Evolutionary conservation across 345 rosid species (phyloP).

Genomic region (Abelmoschus esculentus): DNA sequence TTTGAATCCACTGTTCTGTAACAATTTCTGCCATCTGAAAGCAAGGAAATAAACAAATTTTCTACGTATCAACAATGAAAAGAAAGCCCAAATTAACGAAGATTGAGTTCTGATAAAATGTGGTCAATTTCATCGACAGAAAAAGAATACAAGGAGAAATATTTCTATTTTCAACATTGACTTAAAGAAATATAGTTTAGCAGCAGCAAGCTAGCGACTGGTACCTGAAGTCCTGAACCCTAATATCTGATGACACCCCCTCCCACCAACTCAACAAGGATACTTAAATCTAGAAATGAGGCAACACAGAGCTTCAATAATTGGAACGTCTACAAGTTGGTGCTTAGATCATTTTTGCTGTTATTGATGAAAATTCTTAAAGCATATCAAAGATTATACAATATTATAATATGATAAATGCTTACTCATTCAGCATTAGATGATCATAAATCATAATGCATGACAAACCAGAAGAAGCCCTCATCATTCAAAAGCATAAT

Average conservation of each 20-base stretch:
- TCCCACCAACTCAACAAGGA: neutral
- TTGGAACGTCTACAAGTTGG: neutral
- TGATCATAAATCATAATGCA: neutral
- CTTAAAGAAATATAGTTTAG: neutral
- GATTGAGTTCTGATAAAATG: neutral
- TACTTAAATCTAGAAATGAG: neutral
- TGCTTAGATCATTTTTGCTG: neutral
- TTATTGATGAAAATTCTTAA: neutral
- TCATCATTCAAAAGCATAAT: neutral
- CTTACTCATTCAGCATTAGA: neutral
- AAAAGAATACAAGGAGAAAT: neutral
- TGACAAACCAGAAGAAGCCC: neutral
- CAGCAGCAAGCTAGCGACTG: neutral
- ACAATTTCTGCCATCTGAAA: constrained; percentile 50
- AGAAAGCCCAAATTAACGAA: neutral
- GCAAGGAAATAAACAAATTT: neutral
- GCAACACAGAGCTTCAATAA: neutral
- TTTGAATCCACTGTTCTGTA: constrained; percentile 61
- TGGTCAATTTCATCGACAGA: neutral
- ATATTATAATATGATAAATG: neutral
- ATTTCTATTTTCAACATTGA: neutral
- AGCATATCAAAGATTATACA: neutral
- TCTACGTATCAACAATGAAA: neutral
- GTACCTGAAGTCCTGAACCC: neutral
- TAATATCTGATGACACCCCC: neutral